These are phyloP conservation scores for Malus orientalis DNA, from an alignment of 306 rosid genomes.

Conservation along the genomic window DNA sequence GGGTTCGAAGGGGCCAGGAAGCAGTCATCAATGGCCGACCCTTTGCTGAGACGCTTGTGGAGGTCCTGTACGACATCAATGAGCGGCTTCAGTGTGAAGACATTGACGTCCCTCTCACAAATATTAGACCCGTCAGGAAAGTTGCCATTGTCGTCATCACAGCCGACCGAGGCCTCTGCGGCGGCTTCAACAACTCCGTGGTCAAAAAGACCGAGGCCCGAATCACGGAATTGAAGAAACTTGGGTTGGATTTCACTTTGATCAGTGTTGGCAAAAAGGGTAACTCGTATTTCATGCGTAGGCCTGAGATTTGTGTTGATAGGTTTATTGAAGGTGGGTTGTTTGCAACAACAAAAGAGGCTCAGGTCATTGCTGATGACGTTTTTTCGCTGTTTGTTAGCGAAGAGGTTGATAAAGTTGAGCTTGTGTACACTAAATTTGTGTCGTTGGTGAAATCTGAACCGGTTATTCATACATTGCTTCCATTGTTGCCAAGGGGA, in stretches of 20 bases:
- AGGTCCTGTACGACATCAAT: slow-evolving; percentile 40
- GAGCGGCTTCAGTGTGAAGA: slow-evolving; percentile 44
- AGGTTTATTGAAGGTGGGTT: slow-evolving; percentile 31
- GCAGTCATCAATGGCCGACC: slow-evolving; percentile 68
- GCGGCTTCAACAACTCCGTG: slow-evolving; percentile 53
- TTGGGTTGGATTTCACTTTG: slow-evolving; percentile 39
- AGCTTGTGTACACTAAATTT: slow-evolving; percentile 61
- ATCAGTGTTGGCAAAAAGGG: slow-evolving; percentile 78
- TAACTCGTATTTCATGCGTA: slow-evolving; percentile 35
- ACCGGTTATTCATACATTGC: slow-evolving; percentile 61
- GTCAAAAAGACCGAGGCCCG: slow-evolving; percentile 40
- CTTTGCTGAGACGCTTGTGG: slow-evolving; percentile 48
- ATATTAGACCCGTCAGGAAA: slow-evolving; percentile 37
- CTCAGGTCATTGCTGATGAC: slow-evolving; percentile 66
- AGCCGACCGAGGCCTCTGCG: slow-evolving; percentile 66
- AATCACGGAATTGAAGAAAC: slow-evolving; percentile 32
- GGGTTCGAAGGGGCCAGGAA: slow-evolving; percentile 74
- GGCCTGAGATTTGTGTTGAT: slow-evolving; percentile 29
- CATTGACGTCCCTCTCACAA: slow-evolving; percentile 41
- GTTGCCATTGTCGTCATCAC: slow-evolving; percentile 60
- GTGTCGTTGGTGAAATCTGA: slow-evolving; percentile 50
- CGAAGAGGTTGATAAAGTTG: slow-evolving; percentile 78
- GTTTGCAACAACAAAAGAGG: slow-evolving; percentile 56
- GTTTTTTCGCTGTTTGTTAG: slow-evolving; percentile 60
- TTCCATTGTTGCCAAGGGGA: slow-evolving; percentile 48